Evolutionary conservation across 352 stramenopile species (phyloP).

Genomic region (Phytopythium montanum): DNA sequence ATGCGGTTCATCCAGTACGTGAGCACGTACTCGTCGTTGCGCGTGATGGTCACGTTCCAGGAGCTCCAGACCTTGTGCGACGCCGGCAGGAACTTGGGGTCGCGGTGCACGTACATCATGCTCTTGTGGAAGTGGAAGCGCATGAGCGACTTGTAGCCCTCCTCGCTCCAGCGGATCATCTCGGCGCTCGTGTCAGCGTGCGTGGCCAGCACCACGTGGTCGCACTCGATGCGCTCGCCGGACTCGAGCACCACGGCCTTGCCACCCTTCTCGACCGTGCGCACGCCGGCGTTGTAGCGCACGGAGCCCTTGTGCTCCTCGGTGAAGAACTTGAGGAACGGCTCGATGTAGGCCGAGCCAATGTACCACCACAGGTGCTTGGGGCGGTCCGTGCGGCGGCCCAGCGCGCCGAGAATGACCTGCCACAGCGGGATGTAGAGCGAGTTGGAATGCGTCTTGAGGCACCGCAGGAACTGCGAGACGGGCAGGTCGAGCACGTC

Average conservation of each 20-base stretch:
- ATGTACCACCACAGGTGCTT: constrained; percentile 87
- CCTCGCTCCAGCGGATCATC: constrained; percentile 70
- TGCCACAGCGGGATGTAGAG: constrained; percentile 87
- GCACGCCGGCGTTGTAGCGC: constrained; percentile 70
- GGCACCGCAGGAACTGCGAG: constrained; percentile 83
- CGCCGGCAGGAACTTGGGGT: constrained; percentile 64
- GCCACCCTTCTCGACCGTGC: constrained; percentile 65
- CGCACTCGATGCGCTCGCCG: constrained; percentile 76
- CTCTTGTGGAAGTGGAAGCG: constrained; percentile 85
- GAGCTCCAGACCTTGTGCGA: constrained; percentile 80
- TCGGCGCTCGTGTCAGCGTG: constrained; percentile 76
- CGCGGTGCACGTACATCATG: constrained; percentile 86
- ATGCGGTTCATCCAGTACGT: constrained; percentile 92
- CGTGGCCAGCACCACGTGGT: constrained; percentile 81
- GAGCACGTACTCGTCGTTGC: constrained; percentile 81
- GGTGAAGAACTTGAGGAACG: constrained; percentile 85
- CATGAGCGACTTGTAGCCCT: constrained; percentile 65
- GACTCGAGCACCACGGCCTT: constrained; percentile 72
- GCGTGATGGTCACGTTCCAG: constrained; percentile 86
- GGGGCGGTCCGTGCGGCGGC: constrained; percentile 69
- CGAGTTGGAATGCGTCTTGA: constrained; percentile 86
- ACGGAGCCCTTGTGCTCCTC: constrained; percentile 75
- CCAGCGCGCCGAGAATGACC: constrained; percentile 70
- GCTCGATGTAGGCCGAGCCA: constrained; percentile 77
- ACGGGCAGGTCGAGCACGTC: constrained; percentile 80